Evolutionary conservation across 768 basidiomycete genomes (phyloP), one percentile per base, ranked within the genome.

Genomic region (Neoboletus brunneissimus): DNA sequence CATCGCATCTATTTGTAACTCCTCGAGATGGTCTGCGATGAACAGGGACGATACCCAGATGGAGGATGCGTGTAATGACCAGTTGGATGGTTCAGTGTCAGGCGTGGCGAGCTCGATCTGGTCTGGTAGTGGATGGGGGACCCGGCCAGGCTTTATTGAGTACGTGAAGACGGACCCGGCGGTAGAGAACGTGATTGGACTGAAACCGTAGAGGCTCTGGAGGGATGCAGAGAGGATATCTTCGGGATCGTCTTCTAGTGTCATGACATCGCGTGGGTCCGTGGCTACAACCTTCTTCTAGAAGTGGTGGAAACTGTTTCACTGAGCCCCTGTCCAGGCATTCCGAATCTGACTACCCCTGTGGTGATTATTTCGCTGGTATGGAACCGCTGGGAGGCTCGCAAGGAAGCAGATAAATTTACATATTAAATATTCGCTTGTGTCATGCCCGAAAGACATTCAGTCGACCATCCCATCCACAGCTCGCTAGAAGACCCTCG

Each of bases 391-490:
- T 18, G 35, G 5, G 32, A 34, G 4, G 51, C 18, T 52, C 25
- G 44, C 18, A 48, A 18, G 23, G 23, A 49, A n/a, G 32, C 13
- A 40, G 13, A 23, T 23, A 31, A 15, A 40, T 27, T 16, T n/a
- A 35, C 41, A 63, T 16, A 40, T n/a, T 12, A 22, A 46, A 34
- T 29, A 47, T 29, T 32, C 10, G n/a, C 37, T 23, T 16, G 16
- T 40, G 48, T 66, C 63, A 80, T 44, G 83, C 74, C 56, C 82
- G 84, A 69, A 90, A 94, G 59, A 95, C 78, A 72, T 88, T 83
- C 51, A 96, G 73, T 73, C 84, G 82, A 64, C 88, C 84, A 61
- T 98, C 96, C 96, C 96, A 98, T 48, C 89, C 85, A 71, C 93
- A 95, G 56, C 87, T 95, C 40, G 91, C 94, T 46, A 98, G 66